A percentile compares a stretch with the other conserved stretches of the same genome.
These are phyloP conservation scores for Aspergillus transmontanensis DNA, from an alignment of 2,329 filamentous ascomycete species.

Conservation along the genomic window DNA sequence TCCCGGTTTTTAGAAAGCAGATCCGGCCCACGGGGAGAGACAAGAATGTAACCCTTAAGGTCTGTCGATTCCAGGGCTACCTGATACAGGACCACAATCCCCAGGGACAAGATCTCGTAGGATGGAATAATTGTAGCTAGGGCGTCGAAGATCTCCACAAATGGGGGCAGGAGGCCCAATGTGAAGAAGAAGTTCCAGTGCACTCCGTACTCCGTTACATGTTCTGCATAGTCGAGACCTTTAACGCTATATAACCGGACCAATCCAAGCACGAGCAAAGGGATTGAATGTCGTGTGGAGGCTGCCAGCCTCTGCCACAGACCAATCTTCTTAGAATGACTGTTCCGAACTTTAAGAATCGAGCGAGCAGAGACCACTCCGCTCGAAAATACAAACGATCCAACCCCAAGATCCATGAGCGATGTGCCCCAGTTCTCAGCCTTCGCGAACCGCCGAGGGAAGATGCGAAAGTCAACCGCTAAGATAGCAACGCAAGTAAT, in stretches of 20 bases:
- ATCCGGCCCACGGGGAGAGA: conserved; percentile 72
- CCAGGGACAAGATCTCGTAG: conserved; percentile 72
- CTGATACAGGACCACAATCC: conserved; percentile 73
- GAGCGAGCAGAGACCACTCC: conserved; percentile 87
- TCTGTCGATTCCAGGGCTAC: conserved; percentile 71
- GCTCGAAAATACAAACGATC: conserved; percentile 94
- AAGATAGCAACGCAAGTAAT: conserved; percentile 88
- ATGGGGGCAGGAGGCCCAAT: conserved; percentile 81
- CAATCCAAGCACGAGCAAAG: conserved; percentile 77
- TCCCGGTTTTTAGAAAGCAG: conserved; percentile 89
- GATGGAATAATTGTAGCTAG: conserved; percentile 71
- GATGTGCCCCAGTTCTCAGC: conserved; percentile 99
- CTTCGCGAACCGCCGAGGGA: conserved; percentile 93
- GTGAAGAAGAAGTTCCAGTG: conserved; percentile 99
- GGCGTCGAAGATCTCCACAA: conserved; percentile 80
- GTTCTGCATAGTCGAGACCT: conserved; percentile 91
- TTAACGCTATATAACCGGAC: conserved; percentile 87
- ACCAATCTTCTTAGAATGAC: conserved; percentile 43
- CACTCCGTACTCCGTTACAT: conserved; percentile 95
- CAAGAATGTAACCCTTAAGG: conserved; percentile 81
- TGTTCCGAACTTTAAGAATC: conserved; percentile 69
- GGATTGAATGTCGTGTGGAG: conserved; percentile 78
- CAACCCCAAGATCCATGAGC: conserved; percentile 97
- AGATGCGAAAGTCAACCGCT: conserved; percentile 93
- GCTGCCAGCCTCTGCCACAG: conserved; percentile 61